Evolutionary conservation across 768 basidiomycete species (phyloP), one percentile per base, ranked within the genome.

Genomic region (Suillus variegatus): DNA sequence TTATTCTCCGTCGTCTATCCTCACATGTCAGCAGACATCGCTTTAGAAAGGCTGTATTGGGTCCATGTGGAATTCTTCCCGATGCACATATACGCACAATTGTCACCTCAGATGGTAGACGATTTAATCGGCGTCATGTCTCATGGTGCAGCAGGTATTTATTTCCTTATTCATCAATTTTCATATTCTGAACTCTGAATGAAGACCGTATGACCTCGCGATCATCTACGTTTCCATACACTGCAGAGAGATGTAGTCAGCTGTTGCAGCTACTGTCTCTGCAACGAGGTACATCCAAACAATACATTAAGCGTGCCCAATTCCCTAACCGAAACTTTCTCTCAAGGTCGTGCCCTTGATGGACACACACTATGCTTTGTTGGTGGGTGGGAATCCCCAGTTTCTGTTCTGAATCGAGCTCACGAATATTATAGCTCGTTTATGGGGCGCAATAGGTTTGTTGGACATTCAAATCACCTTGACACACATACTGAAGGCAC

Each of bases 11-110:
- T 54, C 49, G 41, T 10, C 20, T 65, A 60, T 71, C 38, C 71
- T 51, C n/a, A n/a, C 28, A 18, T 41, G n/a, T 12, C 22, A 13
- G 22, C 43, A 88, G 88, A 79, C 60, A 66, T 77, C 20, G 78
- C 78, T 4, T 68, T 89, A 9, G 80, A 86, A 55, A 80, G 81
- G 35, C 75, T 85, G 18, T 90, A 87, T 64, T 90, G 89, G 89
- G 70, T 70, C 1, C 89, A 91, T 66, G 74, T 88, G 20, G 88
- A 90, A 68, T 84, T 79, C 66, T 89, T 87, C 72, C 87, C 86
- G 0, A 85, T 84, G 76, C 89, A 90, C 67, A 67, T 80, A 14
- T 61, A 65, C 18, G 69, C 73, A 14, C 71, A 76, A 3, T 69
- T 87, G 20, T 5, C 71, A 74, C 9, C 67, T 68, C 28, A 71